phyloP scores from a whole-genome alignment of 2,329 filamentous ascomycete species.

The Colletotrichum acutatum region DNA sequence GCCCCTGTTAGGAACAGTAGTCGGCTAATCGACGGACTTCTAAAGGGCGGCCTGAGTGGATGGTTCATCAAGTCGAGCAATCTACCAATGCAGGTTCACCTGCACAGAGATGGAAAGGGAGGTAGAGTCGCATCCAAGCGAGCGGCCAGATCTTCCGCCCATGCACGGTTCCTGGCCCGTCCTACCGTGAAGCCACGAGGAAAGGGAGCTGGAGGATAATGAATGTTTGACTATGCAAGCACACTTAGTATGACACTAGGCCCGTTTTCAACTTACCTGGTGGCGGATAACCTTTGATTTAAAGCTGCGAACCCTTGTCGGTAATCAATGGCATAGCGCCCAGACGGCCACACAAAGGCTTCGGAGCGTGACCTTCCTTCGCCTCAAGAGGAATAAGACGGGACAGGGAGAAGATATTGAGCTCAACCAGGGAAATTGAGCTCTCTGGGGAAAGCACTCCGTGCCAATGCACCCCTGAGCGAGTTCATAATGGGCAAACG shows the following conservation, averaged over 20 bases:
- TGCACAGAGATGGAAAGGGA: background rate
- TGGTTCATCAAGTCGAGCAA: background rate
- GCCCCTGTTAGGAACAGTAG: background rate
- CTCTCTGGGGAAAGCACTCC: background rate
- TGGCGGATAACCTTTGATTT: background rate
- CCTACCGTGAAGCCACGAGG: slow-evolving; percentile 10
- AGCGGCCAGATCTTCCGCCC: slow-evolving; percentile 8
- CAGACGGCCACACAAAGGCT: background rate
- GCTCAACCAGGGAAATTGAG: background rate
- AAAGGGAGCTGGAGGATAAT: background rate
- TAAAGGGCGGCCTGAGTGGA: background rate
- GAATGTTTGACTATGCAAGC: background rate
- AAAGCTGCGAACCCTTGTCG: background rate
- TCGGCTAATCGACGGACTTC: background rate
- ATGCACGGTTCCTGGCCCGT: slow-evolving; percentile 33
- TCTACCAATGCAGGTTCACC: slow-evolving; percentile 1
- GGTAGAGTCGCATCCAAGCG: slow-evolving; percentile 9
- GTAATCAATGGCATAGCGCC: background rate
- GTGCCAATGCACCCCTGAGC: background rate
- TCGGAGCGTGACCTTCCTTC: slow-evolving; percentile 24
- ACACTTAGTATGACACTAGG: background rate
- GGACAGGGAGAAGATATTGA: background rate
- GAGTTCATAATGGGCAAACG: background rate
- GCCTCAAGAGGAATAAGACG: slow-evolving; percentile 2
- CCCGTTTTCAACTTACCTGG: background rate